phyloP scores from a whole-genome alignment of 176 grass and related monocot genomes.

The maize (Zea mays) region Zm-B73-REFERENCE-NAM-5.0 NC_050096.1:179715501-179716000 shows the following conservation, averaged over 20 bases:
- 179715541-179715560: slow-evolving; percentile 45
- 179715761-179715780: slow-evolving; percentile 61
- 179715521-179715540: not conserved
- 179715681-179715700: not conserved
- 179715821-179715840: slow-evolving; percentile 62
- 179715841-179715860: not conserved
- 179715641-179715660: slow-evolving; percentile 45
- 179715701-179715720: slow-evolving; percentile 48
- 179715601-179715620: slow-evolving; percentile 43
- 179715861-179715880: too few relatives aligned
- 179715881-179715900: not conserved
- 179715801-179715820: slow-evolving; percentile 38
- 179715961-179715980: not conserved
- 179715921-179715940: not conserved
- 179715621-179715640: slow-evolving; percentile 36
- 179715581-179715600: slow-evolving; percentile 25
- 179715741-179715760: slow-evolving; percentile 60
- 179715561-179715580: slow-evolving; percentile 37
- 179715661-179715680: not conserved
- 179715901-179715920: not conserved
- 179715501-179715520: slow-evolving; percentile 21
- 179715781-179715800: slow-evolving; percentile 52
- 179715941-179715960: not conserved
- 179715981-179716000: not conserved
- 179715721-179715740: slow-evolving; percentile 60